Percentiles rank a stretch among this genome's conserved stretches.
phyloP scores from a whole-genome alignment of 495 filamentous ascomycete genomes.

The Bombardia bombarda region DNA sequence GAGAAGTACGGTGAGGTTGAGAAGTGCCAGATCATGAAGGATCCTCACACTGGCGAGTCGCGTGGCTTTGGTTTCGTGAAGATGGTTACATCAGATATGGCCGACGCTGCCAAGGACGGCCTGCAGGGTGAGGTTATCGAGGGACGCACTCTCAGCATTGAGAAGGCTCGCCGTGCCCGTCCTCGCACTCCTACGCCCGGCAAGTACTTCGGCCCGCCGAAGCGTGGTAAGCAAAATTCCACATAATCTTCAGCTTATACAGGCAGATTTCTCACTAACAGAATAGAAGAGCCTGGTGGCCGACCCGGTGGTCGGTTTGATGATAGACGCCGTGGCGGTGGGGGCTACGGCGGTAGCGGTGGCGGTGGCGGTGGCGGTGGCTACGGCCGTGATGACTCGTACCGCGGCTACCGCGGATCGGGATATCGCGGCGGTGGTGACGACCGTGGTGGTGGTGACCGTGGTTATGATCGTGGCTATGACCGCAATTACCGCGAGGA shows the following conservation, averaged over 20 bases:
- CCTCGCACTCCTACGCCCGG: constrained; percentile 95
- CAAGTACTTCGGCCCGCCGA: constrained; percentile 98
- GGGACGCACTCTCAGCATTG: constrained; percentile 93
- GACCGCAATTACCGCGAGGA: constrained; percentile 46
- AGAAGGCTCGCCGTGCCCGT: constrained; percentile 92
- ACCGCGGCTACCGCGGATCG: constrained; percentile 40
- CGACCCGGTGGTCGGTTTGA: too few relatives aligned
- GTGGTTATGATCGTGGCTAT: constrained; percentile 40
- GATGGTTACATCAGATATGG: constrained; percentile 88
- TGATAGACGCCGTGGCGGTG: too few relatives aligned
- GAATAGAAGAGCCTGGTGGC: constrained; percentile 23
- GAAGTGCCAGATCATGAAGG: constrained; percentile 99
- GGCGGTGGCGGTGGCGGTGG: constrained; percentile 26
- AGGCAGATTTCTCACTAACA: constrained; percentile 10
- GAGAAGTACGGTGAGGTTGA: constrained; percentile 98
- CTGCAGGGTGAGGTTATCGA: constrained; percentile 93
- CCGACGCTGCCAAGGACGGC: constrained; percentile 93
- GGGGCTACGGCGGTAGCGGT: constrained; percentile 20
- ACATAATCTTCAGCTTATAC: too few relatives aligned
- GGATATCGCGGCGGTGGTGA: constrained; percentile 39
- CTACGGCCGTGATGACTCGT: constrained; percentile 26
- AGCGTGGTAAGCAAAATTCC: constrained; percentile 83
- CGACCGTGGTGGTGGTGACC: constrained; percentile 20
- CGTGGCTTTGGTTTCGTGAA: constrained; percentile 99
- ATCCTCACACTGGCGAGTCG: constrained; percentile 95